Percentiles rank a stretch among this genome's conserved stretches.
These are phyloP conservation scores for Pinus tabuliformis DNA, from an alignment of 75 land plant species.

Conservation along the genomic window DNA sequence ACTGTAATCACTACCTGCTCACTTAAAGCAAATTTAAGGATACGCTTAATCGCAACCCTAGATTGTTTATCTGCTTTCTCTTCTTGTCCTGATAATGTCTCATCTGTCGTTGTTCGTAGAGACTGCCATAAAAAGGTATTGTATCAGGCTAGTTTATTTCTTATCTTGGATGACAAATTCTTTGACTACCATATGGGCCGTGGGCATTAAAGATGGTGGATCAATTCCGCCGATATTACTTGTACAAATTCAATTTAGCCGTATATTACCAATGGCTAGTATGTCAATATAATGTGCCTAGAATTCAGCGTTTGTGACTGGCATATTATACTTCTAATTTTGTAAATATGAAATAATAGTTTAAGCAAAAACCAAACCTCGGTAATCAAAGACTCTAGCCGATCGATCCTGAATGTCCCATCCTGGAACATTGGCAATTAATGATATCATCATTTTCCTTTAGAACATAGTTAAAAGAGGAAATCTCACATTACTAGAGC, in stretches of 20 bases:
- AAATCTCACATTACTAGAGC: background rate
- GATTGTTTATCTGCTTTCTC: slow-evolving; percentile 13
- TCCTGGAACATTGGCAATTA: slow-evolving; percentile 46
- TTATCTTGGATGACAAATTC: background rate
- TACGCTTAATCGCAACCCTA: slow-evolving; percentile 34
- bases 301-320: background rate
- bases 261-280: background rate
- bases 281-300: too few species aligned
- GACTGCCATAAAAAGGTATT: slow-evolving; percentile 43
- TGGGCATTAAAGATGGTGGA: background rate
- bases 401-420: slow-evolving; percentile 90
- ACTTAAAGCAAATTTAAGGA: slow-evolving; percentile 60
- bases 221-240: background rate
- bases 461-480: background rate
- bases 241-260: background rate
- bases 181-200: background rate
- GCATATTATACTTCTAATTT: background rate
- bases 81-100: slow-evolving; percentile 16
- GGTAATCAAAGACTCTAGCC: slow-evolving; percentile 78
- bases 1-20: slow-evolving; percentile 48
- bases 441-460: background rate
- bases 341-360: background rate
- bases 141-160: background rate
- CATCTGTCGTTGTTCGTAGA: slow-evolving; percentile 57
- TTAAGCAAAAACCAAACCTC: slow-evolving; percentile 55